A percentile compares a stretch with the other conserved stretches of the same genome.
Evolutionary conservation across 2,329 filamentous ascomycete genomes (phyloP).

Genomic region (Calonectria ilicicola): DNA sequence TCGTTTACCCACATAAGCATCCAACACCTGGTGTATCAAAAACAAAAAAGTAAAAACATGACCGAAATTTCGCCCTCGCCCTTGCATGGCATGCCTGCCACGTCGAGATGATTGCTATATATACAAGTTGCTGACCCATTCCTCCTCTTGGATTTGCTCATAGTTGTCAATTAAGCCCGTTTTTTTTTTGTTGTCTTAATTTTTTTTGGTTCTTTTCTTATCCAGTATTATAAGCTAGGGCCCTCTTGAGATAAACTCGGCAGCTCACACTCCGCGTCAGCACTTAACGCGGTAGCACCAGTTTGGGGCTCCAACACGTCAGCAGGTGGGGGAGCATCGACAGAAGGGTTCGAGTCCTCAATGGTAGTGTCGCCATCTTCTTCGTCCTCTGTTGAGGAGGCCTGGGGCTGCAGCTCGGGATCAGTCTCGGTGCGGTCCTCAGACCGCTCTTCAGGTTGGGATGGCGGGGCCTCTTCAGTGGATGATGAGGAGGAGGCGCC

Average conservation of each 20-base stretch:
- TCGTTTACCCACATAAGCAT: neutral
- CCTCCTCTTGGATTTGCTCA: neutral
- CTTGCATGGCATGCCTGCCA: constrained; percentile 10
- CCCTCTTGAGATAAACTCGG: constrained; percentile 56
- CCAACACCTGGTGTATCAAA: neutral
- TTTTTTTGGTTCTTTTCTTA: neutral
- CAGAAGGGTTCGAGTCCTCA: neutral
- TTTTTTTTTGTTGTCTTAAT: neutral
- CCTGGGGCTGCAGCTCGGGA: constrained; percentile 8
- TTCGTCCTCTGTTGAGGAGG: constrained; percentile 9
- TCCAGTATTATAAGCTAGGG: constrained; percentile 12
- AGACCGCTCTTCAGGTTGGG: constrained; percentile 26
- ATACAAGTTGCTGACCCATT: neutral
- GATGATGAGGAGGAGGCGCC: constrained; percentile 10
- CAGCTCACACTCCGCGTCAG: constrained; percentile 64
- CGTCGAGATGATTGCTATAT: constrained; percentile 15
- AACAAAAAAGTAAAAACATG: constrained; percentile 8
- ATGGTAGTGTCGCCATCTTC: constrained; percentile 1
- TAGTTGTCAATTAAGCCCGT: neutral
- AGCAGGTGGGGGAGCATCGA: neutral
- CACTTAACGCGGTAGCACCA: constrained; percentile 57
- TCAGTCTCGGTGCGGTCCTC: constrained; percentile 14
- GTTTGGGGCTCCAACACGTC: neutral
- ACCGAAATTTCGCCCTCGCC: constrained; percentile 9
- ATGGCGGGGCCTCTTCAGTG: constrained; percentile 21